These are phyloP conservation scores for Adiantum capillusveneris DNA, from an alignment of 75 land plant species.

Conservation along the genomic window DNA sequence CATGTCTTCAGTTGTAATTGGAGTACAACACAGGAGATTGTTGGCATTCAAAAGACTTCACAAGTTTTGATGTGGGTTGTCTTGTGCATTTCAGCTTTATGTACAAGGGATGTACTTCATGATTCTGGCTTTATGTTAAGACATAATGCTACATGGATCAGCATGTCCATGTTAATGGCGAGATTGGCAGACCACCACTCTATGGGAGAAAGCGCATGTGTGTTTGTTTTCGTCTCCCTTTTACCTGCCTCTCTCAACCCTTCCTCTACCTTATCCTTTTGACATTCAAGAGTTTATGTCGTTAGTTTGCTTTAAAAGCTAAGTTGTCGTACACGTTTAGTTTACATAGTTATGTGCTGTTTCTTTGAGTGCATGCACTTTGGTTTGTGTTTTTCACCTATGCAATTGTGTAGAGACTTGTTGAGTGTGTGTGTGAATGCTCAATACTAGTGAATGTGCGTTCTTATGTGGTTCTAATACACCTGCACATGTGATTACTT, in stretches of 20 bases:
- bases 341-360: no score
- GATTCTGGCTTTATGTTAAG: conserved; percentile 12
- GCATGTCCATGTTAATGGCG: conserved; percentile 56
- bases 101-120: conserved; percentile 18
- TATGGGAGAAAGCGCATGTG: conserved; percentile 56
- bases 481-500: no score
- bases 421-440: no score
- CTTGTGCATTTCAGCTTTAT: conserved; percentile 5
- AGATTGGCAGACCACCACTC: conserved; percentile 29
- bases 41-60: not conserved
- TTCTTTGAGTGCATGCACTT: no score
- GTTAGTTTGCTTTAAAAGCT: no score
- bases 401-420: no score
- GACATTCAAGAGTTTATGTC: not conserved
- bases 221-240: conserved; percentile 27
- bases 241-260: conserved; percentile 15
- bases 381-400: no score
- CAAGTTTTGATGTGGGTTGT: conserved; percentile 1
- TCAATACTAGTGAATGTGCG: no score
- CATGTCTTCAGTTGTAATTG: conserved; percentile 4
- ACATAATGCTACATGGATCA: conserved; percentile 49
- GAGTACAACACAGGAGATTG: conserved; percentile 1
- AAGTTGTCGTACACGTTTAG: no score
- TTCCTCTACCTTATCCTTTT: conserved; percentile 6
- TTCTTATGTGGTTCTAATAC: no score